These are phyloP conservation scores for Coprinellus aureogranulatus DNA, from an alignment of 768 basidiomycete genomes.

Conservation along the genomic window DNA sequence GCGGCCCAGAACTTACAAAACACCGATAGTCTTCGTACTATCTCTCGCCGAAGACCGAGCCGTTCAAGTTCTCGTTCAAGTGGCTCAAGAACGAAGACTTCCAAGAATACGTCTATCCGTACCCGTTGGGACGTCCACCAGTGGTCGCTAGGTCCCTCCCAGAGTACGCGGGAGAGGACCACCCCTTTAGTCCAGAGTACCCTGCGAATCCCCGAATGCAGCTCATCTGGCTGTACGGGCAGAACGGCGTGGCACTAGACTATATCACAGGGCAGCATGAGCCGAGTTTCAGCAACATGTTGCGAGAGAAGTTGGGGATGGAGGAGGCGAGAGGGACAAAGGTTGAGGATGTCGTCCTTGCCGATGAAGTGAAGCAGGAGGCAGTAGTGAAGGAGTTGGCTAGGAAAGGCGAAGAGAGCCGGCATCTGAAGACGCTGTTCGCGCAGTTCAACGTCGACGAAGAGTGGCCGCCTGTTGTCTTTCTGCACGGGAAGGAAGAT, in stretches of 20 bases:
- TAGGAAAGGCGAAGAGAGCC: constrained; percentile 26
- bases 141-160: constrained; percentile 40
- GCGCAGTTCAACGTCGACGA: constrained; percentile 40
- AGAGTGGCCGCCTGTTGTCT: constrained; percentile 45
- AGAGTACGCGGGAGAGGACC: constrained; percentile 42
- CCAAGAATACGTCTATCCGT: constrained; percentile 43
- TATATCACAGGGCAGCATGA: constrained; percentile 53
- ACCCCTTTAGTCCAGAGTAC: constrained; percentile 49
- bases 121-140: constrained; percentile 23
- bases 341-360: constrained; percentile 91
- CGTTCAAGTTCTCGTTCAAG: constrained; percentile 52
- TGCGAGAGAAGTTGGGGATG: constrained; percentile 57
- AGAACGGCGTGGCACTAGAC: constrained; percentile 59
- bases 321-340: constrained; percentile 79
- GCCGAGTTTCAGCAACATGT: constrained; percentile 44
- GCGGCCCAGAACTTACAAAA: neutral
- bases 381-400: constrained; percentile 58
- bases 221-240: constrained; percentile 57
- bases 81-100: constrained; percentile 49
- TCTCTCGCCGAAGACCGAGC: constrained; percentile 42
- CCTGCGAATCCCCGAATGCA: constrained; percentile 61
- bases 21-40: constrained; percentile 47
- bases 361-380: constrained; percentile 91
- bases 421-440: constrained; percentile 34
- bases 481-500: constrained; percentile 49